Conservation (phyloP, 176 grass and related monocot genomes). For the Neostapfia colusana region DNA sequence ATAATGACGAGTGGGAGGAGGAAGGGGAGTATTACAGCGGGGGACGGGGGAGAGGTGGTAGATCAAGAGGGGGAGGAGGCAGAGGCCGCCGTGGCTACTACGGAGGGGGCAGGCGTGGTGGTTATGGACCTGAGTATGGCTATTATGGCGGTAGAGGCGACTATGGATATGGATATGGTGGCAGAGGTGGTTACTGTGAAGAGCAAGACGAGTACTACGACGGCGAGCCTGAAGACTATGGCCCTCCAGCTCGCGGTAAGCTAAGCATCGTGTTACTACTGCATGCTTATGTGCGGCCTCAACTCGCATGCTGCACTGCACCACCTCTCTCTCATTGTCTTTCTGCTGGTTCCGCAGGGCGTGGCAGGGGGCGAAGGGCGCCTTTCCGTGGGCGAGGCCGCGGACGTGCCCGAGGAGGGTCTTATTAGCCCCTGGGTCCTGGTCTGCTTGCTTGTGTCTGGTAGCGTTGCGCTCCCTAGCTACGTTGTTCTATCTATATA, state of each 20-base stretch:
- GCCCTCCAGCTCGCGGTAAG: conserved; percentile 53
- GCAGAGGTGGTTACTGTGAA: conserved; percentile 45
- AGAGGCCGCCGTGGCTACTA: conserved; percentile 56
- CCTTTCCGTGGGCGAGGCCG: conserved; percentile 41
- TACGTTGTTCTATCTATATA: conserved; percentile 2
- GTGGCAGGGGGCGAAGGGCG: conserved; percentile 43
- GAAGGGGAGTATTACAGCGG: conserved; percentile 55
- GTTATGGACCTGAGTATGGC: conserved; percentile 58
- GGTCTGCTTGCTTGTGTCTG: too few relatives aligned
- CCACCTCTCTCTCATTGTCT: not conserved
- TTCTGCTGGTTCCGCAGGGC: conserved; percentile 19
- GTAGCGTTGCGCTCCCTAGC: not conserved
- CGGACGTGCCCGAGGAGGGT: conserved; percentile 22
- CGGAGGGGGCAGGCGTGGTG: conserved; percentile 54
- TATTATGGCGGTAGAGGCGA: conserved; percentile 51
- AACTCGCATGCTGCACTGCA: too few relatives aligned
- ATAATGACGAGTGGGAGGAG: conserved; percentile 48
- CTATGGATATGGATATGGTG: conserved; percentile 55
- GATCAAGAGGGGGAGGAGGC: conserved; percentile 47
- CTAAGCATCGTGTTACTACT: not conserved
- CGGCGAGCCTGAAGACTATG: conserved; percentile 39
- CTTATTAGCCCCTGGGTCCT: too few relatives aligned
- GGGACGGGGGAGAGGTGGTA: conserved; percentile 62
- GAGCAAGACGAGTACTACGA: conserved; percentile 60
- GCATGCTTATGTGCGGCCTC: not conserved